These are phyloP conservation scores for Microcera coccophila DNA, from an alignment of 2,329 filamentous ascomycete genomes.

Conservation along the genomic window DNA sequence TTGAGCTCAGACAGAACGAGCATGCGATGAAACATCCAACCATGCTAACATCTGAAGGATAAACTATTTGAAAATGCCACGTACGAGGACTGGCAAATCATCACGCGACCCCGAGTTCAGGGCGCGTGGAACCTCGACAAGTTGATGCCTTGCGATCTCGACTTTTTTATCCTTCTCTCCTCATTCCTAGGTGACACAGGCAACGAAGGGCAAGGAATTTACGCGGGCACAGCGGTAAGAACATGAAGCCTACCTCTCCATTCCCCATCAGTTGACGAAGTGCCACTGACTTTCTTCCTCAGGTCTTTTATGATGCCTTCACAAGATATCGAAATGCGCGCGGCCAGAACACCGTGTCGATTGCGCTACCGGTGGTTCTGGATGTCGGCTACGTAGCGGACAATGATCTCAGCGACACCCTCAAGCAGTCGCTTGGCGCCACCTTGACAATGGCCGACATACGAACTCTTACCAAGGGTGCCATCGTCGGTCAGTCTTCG, in stretches of 20 bases:
- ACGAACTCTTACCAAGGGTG: slow-evolving; percentile 4
- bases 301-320: slow-evolving; percentile 38
- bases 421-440: slow-evolving; percentile 4
- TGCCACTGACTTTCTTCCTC: slow-evolving; percentile 9
- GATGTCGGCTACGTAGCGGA: slow-evolving; percentile 6
- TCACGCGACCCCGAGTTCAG: slow-evolving; percentile 21
- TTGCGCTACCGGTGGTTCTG: slow-evolving; percentile 2
- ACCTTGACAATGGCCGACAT: neutral
- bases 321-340: slow-evolving; percentile 28
- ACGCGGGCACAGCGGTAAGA: slow-evolving; percentile 32
- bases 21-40: neutral
- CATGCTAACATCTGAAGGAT: slow-evolving; percentile 7
- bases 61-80: slow-evolving; percentile 21
- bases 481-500: slow-evolving; percentile 1
- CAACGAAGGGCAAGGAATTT: slow-evolving; percentile 32
- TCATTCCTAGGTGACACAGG: slow-evolving; percentile 30
- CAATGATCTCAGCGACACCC: slow-evolving; percentile 1
- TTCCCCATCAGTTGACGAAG: neutral
- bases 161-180: slow-evolving; percentile 35
- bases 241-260: neutral
- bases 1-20: neutral
- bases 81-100: slow-evolving; percentile 13
- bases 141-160: slow-evolving; percentile 17
- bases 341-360: slow-evolving; percentile 1
- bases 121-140: slow-evolving; percentile 19